Evolutionary conservation across 768 basidiomycete genomes (phyloP).

Genomic region (Tricholoma saponaceum): DNA sequence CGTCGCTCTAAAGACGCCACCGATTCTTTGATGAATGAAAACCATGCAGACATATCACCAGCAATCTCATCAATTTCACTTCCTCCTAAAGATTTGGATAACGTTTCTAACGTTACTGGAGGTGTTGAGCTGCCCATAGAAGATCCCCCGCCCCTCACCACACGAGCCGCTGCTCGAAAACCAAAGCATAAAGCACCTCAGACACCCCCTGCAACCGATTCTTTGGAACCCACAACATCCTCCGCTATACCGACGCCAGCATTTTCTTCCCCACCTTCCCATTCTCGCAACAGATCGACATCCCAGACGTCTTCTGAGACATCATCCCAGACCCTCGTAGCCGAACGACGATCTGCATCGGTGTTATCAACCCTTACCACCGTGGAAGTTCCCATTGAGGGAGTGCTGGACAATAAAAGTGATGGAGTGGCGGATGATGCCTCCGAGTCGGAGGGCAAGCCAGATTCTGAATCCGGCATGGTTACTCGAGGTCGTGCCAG

Average conservation of each 20-base stretch:
- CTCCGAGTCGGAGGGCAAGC: constrained; percentile 13
- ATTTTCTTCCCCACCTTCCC: constrained; percentile 13
- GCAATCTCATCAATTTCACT: neutral
- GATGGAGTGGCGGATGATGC: constrained; percentile 1
- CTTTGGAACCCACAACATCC: constrained; percentile 8
- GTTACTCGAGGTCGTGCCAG: constrained; percentile 34
- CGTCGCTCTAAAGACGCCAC: neutral
- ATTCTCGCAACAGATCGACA: constrained; percentile 34
- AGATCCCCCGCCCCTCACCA: neutral
- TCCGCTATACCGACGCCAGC: constrained; percentile 4
- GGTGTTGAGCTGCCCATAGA: neutral
- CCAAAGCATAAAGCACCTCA: constrained; percentile 1
- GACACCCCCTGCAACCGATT: constrained; percentile 8
- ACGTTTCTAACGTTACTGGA: neutral
- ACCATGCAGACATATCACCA: neutral
- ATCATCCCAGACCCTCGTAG: constrained; percentile 32
- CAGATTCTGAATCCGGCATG: constrained; percentile 28
- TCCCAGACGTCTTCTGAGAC: constrained; percentile 34
- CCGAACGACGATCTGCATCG: constrained; percentile 32
- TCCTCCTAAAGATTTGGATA: neutral
- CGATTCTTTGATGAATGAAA: neutral
- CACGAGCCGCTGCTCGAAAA: neutral
- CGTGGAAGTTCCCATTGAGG: constrained; percentile 20
- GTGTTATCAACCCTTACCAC: constrained; percentile 35
- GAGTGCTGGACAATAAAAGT: constrained; percentile 18